Conservation (phyloP, 306 rosid genomes). For the Bauhinia variegata region DNA sequence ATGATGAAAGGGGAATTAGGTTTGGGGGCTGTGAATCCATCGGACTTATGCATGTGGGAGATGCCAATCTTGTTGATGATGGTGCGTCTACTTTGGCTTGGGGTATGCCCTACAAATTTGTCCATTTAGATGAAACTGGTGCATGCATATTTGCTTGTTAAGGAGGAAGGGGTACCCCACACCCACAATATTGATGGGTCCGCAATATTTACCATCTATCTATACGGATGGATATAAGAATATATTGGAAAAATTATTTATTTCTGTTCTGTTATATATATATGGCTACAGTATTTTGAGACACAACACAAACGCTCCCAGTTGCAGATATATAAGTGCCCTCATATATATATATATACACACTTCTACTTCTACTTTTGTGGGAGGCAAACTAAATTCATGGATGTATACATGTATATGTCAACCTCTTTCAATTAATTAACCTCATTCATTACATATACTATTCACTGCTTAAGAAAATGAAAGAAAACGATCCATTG, state of each 20-base stretch:
- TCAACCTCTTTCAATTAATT: background rate
- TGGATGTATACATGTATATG: no score
- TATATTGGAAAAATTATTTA: no score
- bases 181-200: slow-evolving; percentile 47
- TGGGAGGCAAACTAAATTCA: slow-evolving; percentile 14
- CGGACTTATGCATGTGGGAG: slow-evolving; percentile 19
- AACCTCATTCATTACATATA: background rate
- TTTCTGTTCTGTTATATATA: slow-evolving; percentile 43
- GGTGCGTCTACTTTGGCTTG: slow-evolving; percentile 36
- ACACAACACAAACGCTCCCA: slow-evolving; percentile 45
- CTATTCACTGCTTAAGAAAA: background rate
- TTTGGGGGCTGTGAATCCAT: no score
- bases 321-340: slow-evolving; percentile 30
- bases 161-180: slow-evolving; percentile 29
- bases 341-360: slow-evolving; percentile 34
- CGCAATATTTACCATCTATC: slow-evolving; percentile 34
- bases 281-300: slow-evolving; percentile 28
- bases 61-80: background rate
- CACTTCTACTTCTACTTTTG: slow-evolving; percentile 43
- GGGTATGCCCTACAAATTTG: slow-evolving; percentile 46
- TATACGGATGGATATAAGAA: slow-evolving; percentile 44
- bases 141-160: slow-evolving; percentile 34
- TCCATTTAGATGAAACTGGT: slow-evolving; percentile 48
- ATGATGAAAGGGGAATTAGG: no score
- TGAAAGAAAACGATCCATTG: no score